These are phyloP conservation scores for Mimosa bimucronata DNA, from an alignment of 306 rosid genomes.

Conservation along the genomic window DNA sequence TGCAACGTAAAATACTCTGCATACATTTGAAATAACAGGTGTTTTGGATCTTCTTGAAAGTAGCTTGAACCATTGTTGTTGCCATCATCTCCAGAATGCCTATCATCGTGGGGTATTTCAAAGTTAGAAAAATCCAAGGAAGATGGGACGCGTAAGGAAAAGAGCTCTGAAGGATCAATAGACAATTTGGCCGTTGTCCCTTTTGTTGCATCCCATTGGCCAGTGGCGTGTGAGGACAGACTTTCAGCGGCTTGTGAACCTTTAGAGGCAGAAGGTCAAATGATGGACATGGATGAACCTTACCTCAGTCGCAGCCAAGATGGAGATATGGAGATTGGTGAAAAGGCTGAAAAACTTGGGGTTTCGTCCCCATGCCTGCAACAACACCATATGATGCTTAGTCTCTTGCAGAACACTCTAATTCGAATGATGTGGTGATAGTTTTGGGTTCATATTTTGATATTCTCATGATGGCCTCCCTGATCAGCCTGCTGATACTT, in stretches of 20 bases:
- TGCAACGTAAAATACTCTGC: background rate
- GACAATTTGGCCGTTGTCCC: constrained; percentile 53
- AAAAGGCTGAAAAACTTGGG: constrained; percentile 15
- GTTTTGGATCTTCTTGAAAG: constrained; percentile 6
- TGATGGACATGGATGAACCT: constrained; percentile 56
- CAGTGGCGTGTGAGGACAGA: constrained; percentile 23
- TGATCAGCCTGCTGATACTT: background rate
- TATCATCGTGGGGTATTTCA: constrained; percentile 26
- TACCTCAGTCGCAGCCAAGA: background rate
- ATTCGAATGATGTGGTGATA: constrained; percentile 41
- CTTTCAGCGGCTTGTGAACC: constrained; percentile 27
- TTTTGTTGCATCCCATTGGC: constrained; percentile 39
- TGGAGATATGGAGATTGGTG: constrained; percentile 6
- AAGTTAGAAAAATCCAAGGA: constrained; percentile 21
- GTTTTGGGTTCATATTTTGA: background rate
- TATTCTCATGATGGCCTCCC: background rate
- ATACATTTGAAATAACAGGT: background rate
- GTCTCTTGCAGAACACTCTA: constrained; percentile 17
- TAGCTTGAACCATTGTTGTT: background rate
- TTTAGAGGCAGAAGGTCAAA: constrained; percentile 40
- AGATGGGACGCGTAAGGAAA: constrained; percentile 37
- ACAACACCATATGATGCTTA: constrained; percentile 27
- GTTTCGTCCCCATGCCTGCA: constrained; percentile 43
- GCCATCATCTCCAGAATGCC: constrained; percentile 27
- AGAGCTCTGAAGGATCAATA: constrained; percentile 35